These are phyloP conservation scores for Sophora flavescens DNA, from an alignment of 306 rosid genomes.

Conservation along the genomic window DNA sequence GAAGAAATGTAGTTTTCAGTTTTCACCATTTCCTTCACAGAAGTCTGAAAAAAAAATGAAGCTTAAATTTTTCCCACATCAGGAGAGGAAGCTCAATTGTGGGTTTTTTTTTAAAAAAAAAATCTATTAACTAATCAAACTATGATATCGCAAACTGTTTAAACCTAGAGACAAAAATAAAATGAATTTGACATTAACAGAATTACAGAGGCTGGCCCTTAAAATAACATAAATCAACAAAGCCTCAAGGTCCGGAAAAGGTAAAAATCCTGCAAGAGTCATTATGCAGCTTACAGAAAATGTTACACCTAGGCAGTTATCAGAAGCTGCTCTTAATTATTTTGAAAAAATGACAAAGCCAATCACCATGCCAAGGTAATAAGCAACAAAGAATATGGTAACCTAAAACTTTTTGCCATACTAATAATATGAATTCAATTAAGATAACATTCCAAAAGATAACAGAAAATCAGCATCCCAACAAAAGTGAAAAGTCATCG, in stretches of 20 bases:
- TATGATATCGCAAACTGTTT: not conserved
- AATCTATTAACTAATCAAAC: not conserved
- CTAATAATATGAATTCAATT: not conserved
- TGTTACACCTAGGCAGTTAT: not conserved
- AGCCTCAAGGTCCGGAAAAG: not conserved
- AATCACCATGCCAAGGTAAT: not conserved
- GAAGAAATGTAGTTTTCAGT: too few relatives aligned
- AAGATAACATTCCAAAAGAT: not conserved
- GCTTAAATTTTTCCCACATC: not conserved
- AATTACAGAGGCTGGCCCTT: not conserved
- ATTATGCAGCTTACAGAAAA: not conserved
- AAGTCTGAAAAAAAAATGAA: too few relatives aligned
- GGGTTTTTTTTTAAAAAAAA: too few relatives aligned
- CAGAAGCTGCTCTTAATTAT: constrained; percentile 1
- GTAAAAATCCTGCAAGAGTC: not conserved
- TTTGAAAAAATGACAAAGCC: not conserved
- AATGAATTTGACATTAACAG: not conserved
- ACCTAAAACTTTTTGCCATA: not conserved
- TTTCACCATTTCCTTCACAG: too few relatives aligned
- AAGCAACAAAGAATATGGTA: not conserved
- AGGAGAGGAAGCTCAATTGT: too few relatives aligned
- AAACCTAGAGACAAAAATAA: not conserved
- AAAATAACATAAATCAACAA: not conserved
- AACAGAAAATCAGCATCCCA: not conserved
- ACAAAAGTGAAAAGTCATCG: not conserved